phyloP scores from a whole-genome alignment of 2,329 filamentous ascomycete species.

The Diaporthe australafricana region DNA sequence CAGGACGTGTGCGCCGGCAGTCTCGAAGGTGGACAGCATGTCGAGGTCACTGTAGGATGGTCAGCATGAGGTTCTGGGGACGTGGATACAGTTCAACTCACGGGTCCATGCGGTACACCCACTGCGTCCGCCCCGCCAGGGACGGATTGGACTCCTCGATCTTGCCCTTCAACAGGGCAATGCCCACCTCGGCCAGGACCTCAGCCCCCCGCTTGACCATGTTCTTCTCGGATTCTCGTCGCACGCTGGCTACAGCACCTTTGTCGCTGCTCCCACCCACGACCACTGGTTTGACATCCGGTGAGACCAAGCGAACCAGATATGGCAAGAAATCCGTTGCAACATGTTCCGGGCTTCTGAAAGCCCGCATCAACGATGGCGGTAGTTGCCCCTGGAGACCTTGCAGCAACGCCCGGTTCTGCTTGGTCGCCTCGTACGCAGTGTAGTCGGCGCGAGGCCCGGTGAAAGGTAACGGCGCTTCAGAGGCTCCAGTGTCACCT shows the following conservation, averaged over 20 bases:
- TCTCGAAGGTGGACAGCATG: constrained; percentile 79
- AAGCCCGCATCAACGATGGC: constrained; percentile 78
- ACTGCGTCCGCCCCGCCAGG: constrained; percentile 68
- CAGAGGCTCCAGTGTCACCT: constrained; percentile 60
- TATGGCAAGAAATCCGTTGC: constrained; percentile 88
- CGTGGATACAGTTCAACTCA: constrained; percentile 59
- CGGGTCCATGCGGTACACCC: constrained; percentile 96
- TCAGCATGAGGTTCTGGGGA: neutral
- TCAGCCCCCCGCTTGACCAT: constrained; percentile 85
- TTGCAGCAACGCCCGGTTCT: constrained; percentile 79
- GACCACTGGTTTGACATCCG: constrained; percentile 91
- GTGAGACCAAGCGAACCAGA: constrained; percentile 84
- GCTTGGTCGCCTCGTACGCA: constrained; percentile 83
- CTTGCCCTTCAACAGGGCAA: constrained; percentile 83
- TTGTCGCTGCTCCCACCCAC: constrained; percentile 72
- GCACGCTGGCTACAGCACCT: constrained; percentile 78
- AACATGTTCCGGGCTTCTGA: constrained; percentile 82
- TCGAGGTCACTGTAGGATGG: constrained; percentile 73
- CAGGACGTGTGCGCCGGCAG: constrained; percentile 65
- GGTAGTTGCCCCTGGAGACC: constrained; percentile 79
- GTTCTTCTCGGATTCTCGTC: constrained; percentile 84
- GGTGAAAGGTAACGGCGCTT: constrained; percentile 77
- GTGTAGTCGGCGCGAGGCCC: constrained; percentile 85
- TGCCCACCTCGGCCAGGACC: constrained; percentile 84
- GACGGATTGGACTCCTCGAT: constrained; percentile 69